A percentile compares a stretch with the other conserved stretches of the same genome.
phyloP scores from a whole-genome alignment of 2,329 filamentous ascomycete genomes.

The Pseudogymnoascus sp. region DNA sequence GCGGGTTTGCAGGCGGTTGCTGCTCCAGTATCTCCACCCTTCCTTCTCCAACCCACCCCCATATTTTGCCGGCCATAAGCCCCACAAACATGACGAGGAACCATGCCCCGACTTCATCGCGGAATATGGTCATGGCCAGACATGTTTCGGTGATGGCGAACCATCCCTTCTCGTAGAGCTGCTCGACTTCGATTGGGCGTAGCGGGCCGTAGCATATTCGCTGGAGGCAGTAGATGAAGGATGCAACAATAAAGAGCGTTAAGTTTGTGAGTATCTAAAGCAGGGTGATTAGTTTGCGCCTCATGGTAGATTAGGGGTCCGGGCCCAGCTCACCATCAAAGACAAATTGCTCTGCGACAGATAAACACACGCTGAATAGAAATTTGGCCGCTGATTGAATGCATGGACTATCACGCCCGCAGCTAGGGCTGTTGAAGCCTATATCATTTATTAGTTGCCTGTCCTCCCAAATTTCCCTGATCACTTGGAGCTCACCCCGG shows the following conservation, averaged over 20 bases:
- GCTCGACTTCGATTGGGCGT: slow-evolving; percentile 90
- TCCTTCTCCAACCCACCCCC: slow-evolving; percentile 97
- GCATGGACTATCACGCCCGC: slow-evolving; percentile 79
- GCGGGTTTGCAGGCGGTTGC: slow-evolving; percentile 82
- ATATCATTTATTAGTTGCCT: slow-evolving; percentile 8
- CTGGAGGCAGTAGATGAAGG: slow-evolving; percentile 79
- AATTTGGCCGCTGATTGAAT: slow-evolving; percentile 92
- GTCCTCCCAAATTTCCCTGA: not conserved
- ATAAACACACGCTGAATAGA: slow-evolving; percentile 97
- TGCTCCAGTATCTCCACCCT: slow-evolving; percentile 92
- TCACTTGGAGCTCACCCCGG: slow-evolving; percentile 21
- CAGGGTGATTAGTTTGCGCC: slow-evolving; percentile 9
- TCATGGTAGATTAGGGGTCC: not conserved
- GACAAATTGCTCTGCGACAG: slow-evolving; percentile 94
- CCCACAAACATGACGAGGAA: slow-evolving; percentile 95
- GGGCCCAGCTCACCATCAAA: slow-evolving; percentile 60
- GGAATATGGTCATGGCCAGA: slow-evolving; percentile 95
- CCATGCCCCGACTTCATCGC: slow-evolving; percentile 89
- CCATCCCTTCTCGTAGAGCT: slow-evolving; percentile 96
- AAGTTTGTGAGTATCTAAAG: slow-evolving; percentile 82
- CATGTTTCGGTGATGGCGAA: slow-evolving; percentile 96
- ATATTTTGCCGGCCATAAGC: slow-evolving; percentile 88
- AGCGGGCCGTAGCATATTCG: slow-evolving; percentile 84
- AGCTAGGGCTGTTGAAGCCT: slow-evolving; percentile 79
- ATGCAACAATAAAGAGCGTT: slow-evolving; percentile 71